A percentile compares a stretch with the other conserved stretches of the same genome.
Conservation (phyloP, 495 filamentous ascomycete species). For the Tuber aestivum region DNA sequence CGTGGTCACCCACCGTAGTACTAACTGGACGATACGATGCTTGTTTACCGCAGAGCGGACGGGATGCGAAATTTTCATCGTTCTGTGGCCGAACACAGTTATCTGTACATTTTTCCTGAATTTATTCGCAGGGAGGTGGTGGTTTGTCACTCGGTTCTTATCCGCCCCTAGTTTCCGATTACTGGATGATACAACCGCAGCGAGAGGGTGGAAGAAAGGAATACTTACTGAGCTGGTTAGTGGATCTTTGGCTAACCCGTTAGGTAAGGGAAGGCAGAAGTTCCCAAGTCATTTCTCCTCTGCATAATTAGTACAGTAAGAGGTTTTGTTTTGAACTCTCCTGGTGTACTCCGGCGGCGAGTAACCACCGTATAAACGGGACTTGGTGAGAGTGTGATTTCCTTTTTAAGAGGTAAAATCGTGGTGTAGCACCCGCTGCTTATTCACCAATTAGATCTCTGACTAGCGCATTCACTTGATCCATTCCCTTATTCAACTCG, state of each 20-base stretch:
- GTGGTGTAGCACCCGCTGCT: too few species aligned
- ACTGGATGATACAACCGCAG: background rate
- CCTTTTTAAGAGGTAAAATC: too few species aligned
- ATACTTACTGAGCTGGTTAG: background rate
- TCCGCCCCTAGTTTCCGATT: too few species aligned
- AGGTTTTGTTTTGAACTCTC: too few species aligned
- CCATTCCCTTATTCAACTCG: too few species aligned
- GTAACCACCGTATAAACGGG: too few species aligned
- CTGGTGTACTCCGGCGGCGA: too few species aligned
- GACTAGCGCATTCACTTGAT: too few species aligned
- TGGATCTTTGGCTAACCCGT: background rate
- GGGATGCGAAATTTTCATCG: slow-evolving; percentile 6
- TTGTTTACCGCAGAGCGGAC: slow-evolving; percentile 4
- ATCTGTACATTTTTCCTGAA: background rate
- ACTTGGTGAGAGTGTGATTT: too few species aligned
- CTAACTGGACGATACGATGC: background rate
- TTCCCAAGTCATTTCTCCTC: background rate
- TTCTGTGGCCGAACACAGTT: background rate
- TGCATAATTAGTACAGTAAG: too few species aligned
- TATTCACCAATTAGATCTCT: too few species aligned
- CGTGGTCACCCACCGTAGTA: slow-evolving; percentile 2
- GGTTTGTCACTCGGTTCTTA: background rate
- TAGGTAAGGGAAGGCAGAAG: background rate
- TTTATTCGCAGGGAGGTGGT: background rate
- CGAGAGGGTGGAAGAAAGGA: too few species aligned